Evolutionary conservation across 805 yeast genomes (phyloP).

Genomic region (Monosporozyma solicola): DNA sequence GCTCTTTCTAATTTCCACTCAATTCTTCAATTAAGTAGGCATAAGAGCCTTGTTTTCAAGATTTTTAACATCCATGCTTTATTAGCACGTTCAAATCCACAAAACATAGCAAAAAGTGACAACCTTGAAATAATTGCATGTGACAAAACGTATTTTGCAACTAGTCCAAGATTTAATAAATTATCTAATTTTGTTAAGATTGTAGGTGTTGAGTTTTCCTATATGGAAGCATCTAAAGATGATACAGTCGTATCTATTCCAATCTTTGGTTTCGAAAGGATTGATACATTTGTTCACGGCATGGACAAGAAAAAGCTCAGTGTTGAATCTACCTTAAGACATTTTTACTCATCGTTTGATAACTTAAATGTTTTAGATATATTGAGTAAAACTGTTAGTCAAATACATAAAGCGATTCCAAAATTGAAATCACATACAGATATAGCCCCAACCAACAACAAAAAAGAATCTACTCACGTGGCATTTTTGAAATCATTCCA

Average conservation of each 20-base stretch:
- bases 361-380: slow-evolving; percentile 16
- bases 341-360: slow-evolving; percentile 18
- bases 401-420: slow-evolving; percentile 1
- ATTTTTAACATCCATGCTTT: slow-evolving; percentile 17
- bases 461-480: neutral
- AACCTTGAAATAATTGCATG: neutral
- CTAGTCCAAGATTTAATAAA: slow-evolving; percentile 4
- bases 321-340: slow-evolving; percentile 22
- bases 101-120: slow-evolving; percentile 1
- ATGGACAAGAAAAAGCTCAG: slow-evolving; percentile 7
- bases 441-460: neutral
- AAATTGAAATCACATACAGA: neutral
- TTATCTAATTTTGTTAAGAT: slow-evolving; percentile 19
- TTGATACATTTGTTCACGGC: slow-evolving; percentile 20
- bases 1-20: slow-evolving; percentile 21
- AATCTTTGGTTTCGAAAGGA: slow-evolving; percentile 23
- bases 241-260: slow-evolving; percentile 14
- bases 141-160: neutral
- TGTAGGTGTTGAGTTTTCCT: slow-evolving; percentile 16
- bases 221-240: slow-evolving; percentile 7
- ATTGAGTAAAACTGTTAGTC: slow-evolving; percentile 5
- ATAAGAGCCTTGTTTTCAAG: slow-evolving; percentile 16
- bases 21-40: slow-evolving; percentile 14
- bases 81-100: slow-evolving; percentile 7
- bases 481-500: slow-evolving; percentile 4